Base-by-base conservation (phyloP, 768 basidiomycete species). In the Rhodocollybia butyracea region DNA sequence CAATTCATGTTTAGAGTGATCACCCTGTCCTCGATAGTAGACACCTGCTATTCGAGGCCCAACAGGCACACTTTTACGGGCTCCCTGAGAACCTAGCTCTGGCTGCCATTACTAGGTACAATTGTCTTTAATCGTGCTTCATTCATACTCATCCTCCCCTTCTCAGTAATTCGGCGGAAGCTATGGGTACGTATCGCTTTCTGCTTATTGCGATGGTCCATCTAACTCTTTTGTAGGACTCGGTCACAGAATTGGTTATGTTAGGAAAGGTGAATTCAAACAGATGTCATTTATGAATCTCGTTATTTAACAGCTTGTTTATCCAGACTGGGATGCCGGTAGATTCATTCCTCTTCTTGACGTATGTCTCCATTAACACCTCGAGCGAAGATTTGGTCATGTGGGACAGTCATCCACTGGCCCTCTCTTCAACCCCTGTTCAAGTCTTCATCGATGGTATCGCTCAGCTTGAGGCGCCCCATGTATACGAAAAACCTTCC, bases 401-500 rank as follows among this genome's bases (percentile, higher is more conserved):
- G 2, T 91, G 88, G 88, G 89, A 91, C 59, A 85, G 83, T 36
- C 92, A 94, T 68, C 94, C 94, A 0, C 75, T 96, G 11, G 80
- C 87, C 0, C 72, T 95, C 3, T 91, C 91, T 3, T 91, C 92
- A n/a, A 91, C 91, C 0, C 93, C 92, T 2, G 73, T 77, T 32
- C 91, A 95, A 72, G 91, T 94, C 19, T 92, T 84, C 70, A 90
- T 96, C 57, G 94, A 98, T 62, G 94, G 94, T 2, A 86, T 96
- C 46, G 70, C 86, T 1, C 94, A 98, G 64, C 63, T 90, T 2
- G 61, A 72, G 29, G 63, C 69, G 2, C 77, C 85, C 2, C 65
- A 75, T 59, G 66, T 79, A 17, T 65, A 76, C 36, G 45, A 69
- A 47, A 94, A 95, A 64, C 78, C 79, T 1, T 54, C 59, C 7